Percentiles rank a stretch among this genome's conserved stretches.
These are phyloP conservation scores for Marasmius fiardii DNA, from an alignment of 1,284 basidiomycete species.

Conservation along the genomic window DNA sequence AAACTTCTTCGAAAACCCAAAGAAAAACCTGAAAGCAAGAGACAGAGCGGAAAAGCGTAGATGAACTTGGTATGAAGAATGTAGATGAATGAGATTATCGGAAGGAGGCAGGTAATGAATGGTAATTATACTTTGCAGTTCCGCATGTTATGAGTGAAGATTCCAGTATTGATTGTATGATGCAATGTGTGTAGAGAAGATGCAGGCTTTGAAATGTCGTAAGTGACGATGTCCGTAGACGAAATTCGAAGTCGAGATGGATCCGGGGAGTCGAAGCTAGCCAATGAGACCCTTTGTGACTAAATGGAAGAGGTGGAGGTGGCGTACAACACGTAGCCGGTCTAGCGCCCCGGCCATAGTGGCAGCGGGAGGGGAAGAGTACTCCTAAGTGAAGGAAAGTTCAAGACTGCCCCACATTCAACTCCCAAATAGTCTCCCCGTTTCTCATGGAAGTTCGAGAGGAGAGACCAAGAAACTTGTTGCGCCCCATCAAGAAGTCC, in stretches of 20 bases:
- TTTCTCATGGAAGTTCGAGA: not conserved
- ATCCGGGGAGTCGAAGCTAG: too few relatives aligned
- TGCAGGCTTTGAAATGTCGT: too few relatives aligned
- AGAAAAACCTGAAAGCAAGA: not conserved
- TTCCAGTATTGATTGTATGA: too few relatives aligned
- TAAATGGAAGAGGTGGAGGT: too few relatives aligned
- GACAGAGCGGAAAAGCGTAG: not conserved
- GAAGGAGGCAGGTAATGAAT: not conserved
- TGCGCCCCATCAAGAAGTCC: slow-evolving; percentile 26
- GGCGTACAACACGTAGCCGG: too few relatives aligned
- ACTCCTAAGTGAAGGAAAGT: not conserved
- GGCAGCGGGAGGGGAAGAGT: not conserved
- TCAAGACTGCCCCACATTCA: slow-evolving; percentile 19
- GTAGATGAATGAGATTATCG: not conserved
- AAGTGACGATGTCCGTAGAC: too few relatives aligned
- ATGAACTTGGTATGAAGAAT: not conserved
- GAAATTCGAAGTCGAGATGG: too few relatives aligned
- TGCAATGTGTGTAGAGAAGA: too few relatives aligned
- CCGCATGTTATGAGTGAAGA: too few relatives aligned
- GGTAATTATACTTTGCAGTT: not conserved
- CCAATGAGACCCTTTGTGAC: too few relatives aligned
- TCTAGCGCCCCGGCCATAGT: too few relatives aligned
- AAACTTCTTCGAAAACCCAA: not conserved
- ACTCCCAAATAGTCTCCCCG: slow-evolving; percentile 22
- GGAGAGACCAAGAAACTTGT: slow-evolving; percentile 26